A percentile compares a stretch with the other conserved stretches of the same genome.
Conservation (phyloP, 2,329 filamentous ascomycete species). For the Penicillium sp. region DNA sequence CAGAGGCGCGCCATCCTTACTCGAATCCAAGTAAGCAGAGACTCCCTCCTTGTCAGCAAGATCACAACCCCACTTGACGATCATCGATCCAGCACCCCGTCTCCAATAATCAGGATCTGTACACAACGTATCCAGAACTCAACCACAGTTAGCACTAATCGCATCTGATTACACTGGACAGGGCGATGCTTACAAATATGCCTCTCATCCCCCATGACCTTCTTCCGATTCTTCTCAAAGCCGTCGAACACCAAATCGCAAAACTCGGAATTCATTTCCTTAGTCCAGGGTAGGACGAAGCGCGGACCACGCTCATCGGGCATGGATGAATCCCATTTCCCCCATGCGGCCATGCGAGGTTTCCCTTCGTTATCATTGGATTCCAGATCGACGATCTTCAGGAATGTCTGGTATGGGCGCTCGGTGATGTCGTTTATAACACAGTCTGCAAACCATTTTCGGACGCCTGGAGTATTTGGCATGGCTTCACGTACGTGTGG, state of each 20-base stretch:
- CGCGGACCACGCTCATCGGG: slow-evolving; percentile 25
- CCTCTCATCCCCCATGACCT: slow-evolving; percentile 24
- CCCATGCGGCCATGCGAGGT: slow-evolving; percentile 26
- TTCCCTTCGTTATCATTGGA: slow-evolving; percentile 5
- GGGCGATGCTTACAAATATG: background rate
- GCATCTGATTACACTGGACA: background rate
- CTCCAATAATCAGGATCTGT: slow-evolving; percentile 45
- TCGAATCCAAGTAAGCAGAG: slow-evolving; percentile 41
- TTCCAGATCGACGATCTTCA: slow-evolving; percentile 27
- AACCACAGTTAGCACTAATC: background rate
- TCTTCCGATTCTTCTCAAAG: slow-evolving; percentile 21
- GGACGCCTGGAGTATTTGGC: slow-evolving; percentile 26
- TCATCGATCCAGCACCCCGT: slow-evolving; percentile 41
- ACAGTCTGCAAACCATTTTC: background rate
- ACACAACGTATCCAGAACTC: slow-evolving; percentile 24
- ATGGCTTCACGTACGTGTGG: slow-evolving; percentile 20
- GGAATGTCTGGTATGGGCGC: slow-evolving; percentile 9
- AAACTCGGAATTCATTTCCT: slow-evolving; percentile 14
- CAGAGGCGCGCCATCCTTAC: slow-evolving; percentile 33
- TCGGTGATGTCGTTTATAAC: background rate
- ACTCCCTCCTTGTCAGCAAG: slow-evolving; percentile 36
- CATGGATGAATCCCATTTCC: slow-evolving; percentile 30
- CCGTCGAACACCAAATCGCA: slow-evolving; percentile 20
- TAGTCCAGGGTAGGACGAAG: slow-evolving; percentile 28
- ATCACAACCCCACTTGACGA: slow-evolving; percentile 42